Conservation (phyloP, 768 basidiomycete species). For the Hortiboletus flavorubellus region DNA sequence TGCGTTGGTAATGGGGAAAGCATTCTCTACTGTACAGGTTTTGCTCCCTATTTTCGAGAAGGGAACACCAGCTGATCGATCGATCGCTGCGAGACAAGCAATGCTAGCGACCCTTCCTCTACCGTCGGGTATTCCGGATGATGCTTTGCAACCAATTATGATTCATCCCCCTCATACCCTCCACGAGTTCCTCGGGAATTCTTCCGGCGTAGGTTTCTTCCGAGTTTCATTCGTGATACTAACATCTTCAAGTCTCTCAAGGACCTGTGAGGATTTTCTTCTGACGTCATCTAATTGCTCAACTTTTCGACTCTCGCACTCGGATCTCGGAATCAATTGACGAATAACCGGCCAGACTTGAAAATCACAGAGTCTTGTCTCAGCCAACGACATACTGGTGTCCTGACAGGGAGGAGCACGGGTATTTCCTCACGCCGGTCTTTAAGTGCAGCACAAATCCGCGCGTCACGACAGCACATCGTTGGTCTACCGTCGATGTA, state of each 20-base stretch:
- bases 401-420: conserved; percentile 78
- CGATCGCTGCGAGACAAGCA: conserved; percentile 52
- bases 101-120: conserved; percentile 60
- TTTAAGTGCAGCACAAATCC: conserved; percentile 83
- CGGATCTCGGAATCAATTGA: not conserved
- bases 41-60: not conserved
- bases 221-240: not conserved
- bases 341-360: conserved; percentile 42
- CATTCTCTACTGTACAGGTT: not conserved
- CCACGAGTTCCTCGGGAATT: conserved; percentile 63
- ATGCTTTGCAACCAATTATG: conserved; percentile 63
- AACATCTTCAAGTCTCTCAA: conserved; percentile 46
- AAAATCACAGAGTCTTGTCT: conserved; percentile 65
- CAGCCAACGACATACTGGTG: conserved; percentile 74
- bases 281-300: not conserved
- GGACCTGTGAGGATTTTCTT: conserved; percentile 44
- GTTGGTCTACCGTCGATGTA: conserved; percentile 67
- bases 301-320: not conserved
- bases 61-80: conserved; percentile 31
- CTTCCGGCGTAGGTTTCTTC: conserved; percentile 48
- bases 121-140: conserved; percentile 60
- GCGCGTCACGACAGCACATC: conserved; percentile 70
- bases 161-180: conserved; percentile 62
- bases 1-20: not conserved
- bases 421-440: conserved; percentile 67